These are phyloP conservation scores for Wickerhamiella musiphila DNA, from an alignment of 805 yeast species.

Conservation along the genomic window DNA sequence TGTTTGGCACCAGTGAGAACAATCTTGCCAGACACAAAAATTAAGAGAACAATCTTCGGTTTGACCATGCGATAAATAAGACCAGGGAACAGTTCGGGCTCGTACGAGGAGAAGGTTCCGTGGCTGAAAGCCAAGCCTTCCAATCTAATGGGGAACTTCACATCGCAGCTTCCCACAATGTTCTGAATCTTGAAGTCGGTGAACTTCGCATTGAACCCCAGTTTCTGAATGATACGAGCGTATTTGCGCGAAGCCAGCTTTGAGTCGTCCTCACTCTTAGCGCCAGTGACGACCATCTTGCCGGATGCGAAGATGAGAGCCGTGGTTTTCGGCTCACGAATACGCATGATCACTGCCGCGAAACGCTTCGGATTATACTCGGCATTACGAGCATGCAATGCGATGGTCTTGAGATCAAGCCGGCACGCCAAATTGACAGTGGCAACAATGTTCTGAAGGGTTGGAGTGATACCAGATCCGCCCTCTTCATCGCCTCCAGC, in stretches of 20 bases:
- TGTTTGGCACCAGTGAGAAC: slow-evolving; percentile 98
- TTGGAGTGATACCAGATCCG: slow-evolving; percentile 91
- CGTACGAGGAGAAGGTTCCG: slow-evolving; percentile 97
- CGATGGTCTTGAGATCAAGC: slow-evolving; percentile 88
- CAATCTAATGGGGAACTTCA: slow-evolving; percentile 88
- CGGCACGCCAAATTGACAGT: slow-evolving; percentile 95
- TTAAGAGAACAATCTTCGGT: slow-evolving; percentile 89
- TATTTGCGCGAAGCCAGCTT: slow-evolving; percentile 93
- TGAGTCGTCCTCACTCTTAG: slow-evolving; percentile 96
- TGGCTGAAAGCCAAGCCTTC: slow-evolving; percentile 97
- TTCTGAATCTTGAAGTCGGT: slow-evolving; percentile 97
- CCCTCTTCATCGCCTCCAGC: slow-evolving; percentile 43
- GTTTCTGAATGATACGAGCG: slow-evolving; percentile 93
- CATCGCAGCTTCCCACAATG: slow-evolving; percentile 97
- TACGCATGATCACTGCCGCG: slow-evolving; percentile 99
- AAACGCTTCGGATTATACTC: slow-evolving; percentile 94
- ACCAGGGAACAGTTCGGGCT: slow-evolving; percentile 96
- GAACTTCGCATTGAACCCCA: slow-evolving; percentile 94
- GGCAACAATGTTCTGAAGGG: slow-evolving; percentile 81
- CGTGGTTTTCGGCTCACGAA: slow-evolving; percentile 95
- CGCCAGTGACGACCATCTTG: slow-evolving; percentile 99
- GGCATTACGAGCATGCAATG: slow-evolving; percentile 96
- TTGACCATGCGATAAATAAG: slow-evolving; percentile 98
- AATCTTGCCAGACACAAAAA: slow-evolving; percentile 93
- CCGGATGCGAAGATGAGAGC: slow-evolving; percentile 97